These are phyloP conservation scores for Coffea eugenioides DNA, from an alignment of 257 asterid genomes.

Conservation along the genomic window DNA sequence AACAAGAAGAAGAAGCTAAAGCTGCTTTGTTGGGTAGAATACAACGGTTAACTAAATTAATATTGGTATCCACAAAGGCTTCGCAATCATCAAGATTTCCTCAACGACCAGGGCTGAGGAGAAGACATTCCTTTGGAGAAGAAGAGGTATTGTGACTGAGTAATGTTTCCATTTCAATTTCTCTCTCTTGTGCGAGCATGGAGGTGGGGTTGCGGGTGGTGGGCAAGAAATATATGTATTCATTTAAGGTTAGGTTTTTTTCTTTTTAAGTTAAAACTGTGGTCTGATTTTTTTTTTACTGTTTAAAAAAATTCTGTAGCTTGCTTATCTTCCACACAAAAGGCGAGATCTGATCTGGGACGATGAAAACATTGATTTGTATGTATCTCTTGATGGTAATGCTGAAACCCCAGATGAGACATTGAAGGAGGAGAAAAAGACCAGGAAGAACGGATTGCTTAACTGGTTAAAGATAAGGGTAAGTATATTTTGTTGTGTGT, in stretches of 20 bases:
- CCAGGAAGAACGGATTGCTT: conserved; percentile 82
- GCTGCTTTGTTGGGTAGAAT: conserved; percentile 96
- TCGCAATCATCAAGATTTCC: conserved; percentile 73
- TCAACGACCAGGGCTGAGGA: conserved; percentile 72
- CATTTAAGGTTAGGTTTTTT: not conserved
- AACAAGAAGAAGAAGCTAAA: conserved; percentile 99
- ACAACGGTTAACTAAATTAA: conserved; percentile 90
- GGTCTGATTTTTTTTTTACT: not conserved
- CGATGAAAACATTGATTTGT: conserved; percentile 67
- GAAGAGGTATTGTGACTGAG: conserved; percentile 64
- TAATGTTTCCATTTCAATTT: not conserved
- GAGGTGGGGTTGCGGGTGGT: not conserved
- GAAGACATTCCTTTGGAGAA: conserved; percentile 99
- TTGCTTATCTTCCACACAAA: conserved; percentile 98
- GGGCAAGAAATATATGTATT: not conserved
- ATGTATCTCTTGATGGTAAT: conserved; percentile 67
- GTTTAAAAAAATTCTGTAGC: conserved; percentile 44
- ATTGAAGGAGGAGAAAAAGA: conserved; percentile 72
- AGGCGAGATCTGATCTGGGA: conserved; percentile 87
- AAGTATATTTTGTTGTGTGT: not conserved
- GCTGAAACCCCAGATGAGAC: conserved; percentile 59
- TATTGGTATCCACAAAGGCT: conserved; percentile 90
- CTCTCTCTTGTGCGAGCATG: not conserved
- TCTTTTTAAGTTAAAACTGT: not conserved
- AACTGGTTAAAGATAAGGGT: conserved; percentile 95